These are phyloP conservation scores for Aureobasidium sp. DNA, from an alignment of 2,329 filamentous ascomycete genomes.

Conservation along the genomic window DNA sequence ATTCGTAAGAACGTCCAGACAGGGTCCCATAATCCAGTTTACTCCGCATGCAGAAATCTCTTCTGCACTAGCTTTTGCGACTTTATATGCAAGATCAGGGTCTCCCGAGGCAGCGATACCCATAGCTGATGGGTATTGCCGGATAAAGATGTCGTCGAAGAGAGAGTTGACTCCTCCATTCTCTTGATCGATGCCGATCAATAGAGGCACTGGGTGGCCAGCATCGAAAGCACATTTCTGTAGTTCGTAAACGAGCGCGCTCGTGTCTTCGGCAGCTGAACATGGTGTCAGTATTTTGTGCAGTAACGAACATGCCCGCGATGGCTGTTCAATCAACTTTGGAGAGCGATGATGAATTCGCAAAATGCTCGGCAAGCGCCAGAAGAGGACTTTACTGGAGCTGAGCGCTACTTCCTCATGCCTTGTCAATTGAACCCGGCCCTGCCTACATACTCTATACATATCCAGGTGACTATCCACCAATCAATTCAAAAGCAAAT, in stretches of 20 bases:
- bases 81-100: slow-evolving; percentile 74
- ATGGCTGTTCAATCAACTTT: neutral
- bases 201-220: slow-evolving; percentile 78
- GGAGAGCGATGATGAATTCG: neutral
- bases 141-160: slow-evolving; percentile 91
- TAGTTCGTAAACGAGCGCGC: slow-evolving; percentile 78
- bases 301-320: neutral
- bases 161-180: slow-evolving; percentile 97
- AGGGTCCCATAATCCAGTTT: slow-evolving; percentile 90
- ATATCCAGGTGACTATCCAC: neutral
- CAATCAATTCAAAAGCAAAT: neutral
- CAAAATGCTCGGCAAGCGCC: neutral
- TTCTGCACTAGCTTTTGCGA: slow-evolving; percentile 87
- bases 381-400: slow-evolving; percentile 12
- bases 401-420: neutral
- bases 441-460: neutral
- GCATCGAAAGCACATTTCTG: slow-evolving; percentile 87
- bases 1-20: slow-evolving; percentile 89
- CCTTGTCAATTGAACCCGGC: neutral
- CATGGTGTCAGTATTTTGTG: neutral
- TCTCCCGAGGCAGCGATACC: slow-evolving; percentile 88
- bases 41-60: slow-evolving; percentile 90
- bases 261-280: slow-evolving; percentile 81
- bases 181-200: slow-evolving; percentile 92
- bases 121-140: slow-evolving; percentile 96